Evolutionary conservation across 495 filamentous ascomycete species (phyloP).

Genomic region (Haplographium delicatum): DNA sequence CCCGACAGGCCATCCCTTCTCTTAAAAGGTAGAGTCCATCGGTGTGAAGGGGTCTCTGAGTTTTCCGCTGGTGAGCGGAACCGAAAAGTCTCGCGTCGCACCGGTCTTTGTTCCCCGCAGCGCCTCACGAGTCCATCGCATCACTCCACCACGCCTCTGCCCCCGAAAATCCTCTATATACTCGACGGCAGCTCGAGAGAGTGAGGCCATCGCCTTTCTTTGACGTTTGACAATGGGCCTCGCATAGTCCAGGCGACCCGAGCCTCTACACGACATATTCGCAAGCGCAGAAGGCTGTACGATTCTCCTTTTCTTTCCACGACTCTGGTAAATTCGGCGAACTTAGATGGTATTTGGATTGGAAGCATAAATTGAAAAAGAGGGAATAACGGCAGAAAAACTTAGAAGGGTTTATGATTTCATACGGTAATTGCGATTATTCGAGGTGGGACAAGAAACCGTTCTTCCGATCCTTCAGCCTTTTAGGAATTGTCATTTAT

Average conservation of each 20-base stretch:
- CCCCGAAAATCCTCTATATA: neutral
- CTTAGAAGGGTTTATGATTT: slow-evolving; percentile 17
- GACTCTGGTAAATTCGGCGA: slow-evolving; percentile 8
- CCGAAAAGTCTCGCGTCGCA: neutral
- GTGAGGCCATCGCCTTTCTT: slow-evolving; percentile 11
- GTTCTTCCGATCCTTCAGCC: neutral
- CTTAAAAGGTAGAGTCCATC: too few species aligned
- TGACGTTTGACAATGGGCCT: slow-evolving; percentile 20
- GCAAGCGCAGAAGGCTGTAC: slow-evolving; percentile 14
- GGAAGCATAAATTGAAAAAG: slow-evolving; percentile 4
- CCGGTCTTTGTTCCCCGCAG: slow-evolving; percentile 7
- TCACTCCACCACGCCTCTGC: neutral
- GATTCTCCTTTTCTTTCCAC: slow-evolving; percentile 7
- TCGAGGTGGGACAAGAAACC: slow-evolving; percentile 15
- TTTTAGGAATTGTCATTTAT: neutral
- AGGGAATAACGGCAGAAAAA: neutral
- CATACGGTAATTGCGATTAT: slow-evolving; percentile 12
- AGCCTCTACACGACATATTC: slow-evolving; percentile 4
- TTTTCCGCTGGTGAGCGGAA: neutral
- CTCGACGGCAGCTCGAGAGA: slow-evolving; percentile 5
- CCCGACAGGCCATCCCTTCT: too few species aligned
- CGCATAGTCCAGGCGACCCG: slow-evolving; percentile 18
- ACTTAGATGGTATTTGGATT: slow-evolving; percentile 18
- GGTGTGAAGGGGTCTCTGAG: neutral
- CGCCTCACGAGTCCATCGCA: neutral